These are phyloP conservation scores for Oenanthe javanica DNA, from an alignment of 140 eudicot genomes.

Conservation along the genomic window DNA sequence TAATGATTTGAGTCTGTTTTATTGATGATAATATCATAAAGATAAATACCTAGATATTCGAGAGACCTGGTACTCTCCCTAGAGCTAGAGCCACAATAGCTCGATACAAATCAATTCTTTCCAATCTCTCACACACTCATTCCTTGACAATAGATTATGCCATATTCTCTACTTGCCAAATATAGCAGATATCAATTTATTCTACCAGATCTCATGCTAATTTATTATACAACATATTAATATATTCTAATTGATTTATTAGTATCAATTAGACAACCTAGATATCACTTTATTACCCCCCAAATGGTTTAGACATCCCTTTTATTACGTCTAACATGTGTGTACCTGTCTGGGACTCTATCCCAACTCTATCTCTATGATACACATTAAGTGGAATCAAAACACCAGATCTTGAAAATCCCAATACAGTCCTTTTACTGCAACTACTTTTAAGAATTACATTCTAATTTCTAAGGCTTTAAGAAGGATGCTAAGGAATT, in stretches of 20 bases:
- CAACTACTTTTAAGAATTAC: background rate
- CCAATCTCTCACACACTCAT: background rate
- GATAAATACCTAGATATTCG: background rate
- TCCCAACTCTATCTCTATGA: background rate
- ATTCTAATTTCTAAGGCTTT: background rate
- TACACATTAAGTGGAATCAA: background rate
- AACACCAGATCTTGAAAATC: background rate
- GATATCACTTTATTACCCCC: no score
- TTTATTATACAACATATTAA: no score
- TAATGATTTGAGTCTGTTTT: background rate
- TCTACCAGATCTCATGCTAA: no score
- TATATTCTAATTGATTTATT: no score
- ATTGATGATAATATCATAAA: background rate
- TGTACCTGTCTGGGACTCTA: no score
- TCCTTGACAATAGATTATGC: no score
- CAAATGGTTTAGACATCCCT: no score
- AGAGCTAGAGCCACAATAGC: background rate
- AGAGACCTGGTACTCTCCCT: background rate
- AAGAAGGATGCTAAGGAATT: background rate
- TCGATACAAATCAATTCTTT: background rate
- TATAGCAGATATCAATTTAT: no score
- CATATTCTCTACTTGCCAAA: no score
- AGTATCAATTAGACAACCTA: no score
- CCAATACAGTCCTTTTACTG: background rate
- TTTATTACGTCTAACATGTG: no score